These are phyloP conservation scores for Hysterangium stoloniferum DNA, from an alignment of 768 basidiomycete species.

Conservation along the genomic window DNA sequence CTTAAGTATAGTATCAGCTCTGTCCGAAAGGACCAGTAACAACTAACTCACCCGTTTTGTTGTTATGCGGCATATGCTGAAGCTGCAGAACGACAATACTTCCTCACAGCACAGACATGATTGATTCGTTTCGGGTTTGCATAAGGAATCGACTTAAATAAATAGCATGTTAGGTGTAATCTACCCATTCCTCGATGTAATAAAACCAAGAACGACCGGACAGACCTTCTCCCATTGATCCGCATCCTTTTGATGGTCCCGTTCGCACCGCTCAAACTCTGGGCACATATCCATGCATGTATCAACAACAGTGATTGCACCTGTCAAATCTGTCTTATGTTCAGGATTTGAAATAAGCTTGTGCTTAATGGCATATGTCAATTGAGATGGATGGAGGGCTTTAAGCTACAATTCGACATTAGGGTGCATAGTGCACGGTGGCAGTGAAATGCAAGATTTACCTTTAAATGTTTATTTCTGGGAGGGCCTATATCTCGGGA, in stretches of 20 bases:
- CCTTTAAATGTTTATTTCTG: slow-evolving; percentile 6
- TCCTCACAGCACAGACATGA: slow-evolving; percentile 83
- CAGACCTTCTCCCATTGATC: slow-evolving; percentile 81
- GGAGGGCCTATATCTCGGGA: slow-evolving; percentile 2
- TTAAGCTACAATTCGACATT: slow-evolving; percentile 3
- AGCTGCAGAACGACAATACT: slow-evolving; percentile 87
- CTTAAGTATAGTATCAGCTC: no score
- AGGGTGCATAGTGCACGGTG: background rate
- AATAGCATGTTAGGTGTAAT: slow-evolving; percentile 18
- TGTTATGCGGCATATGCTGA: no score
- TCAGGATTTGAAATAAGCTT: slow-evolving; percentile 10
- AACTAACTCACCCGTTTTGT: no score
- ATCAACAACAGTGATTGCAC: slow-evolving; percentile 84
- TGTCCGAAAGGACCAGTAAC: no score
- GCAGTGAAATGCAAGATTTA: background rate
- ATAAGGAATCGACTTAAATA: slow-evolving; percentile 48
- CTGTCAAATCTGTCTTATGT: slow-evolving; percentile 7
- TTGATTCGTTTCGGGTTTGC: slow-evolving; percentile 67
- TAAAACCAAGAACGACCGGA: slow-evolving; percentile 11
- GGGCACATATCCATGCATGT: slow-evolving; percentile 95
- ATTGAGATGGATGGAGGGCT: slow-evolving; percentile 7
- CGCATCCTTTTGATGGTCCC: slow-evolving; percentile 84
- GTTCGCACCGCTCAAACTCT: slow-evolving; percentile 82
- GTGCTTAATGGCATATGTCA: slow-evolving; percentile 5
- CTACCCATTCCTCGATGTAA: background rate